A percentile compares a stretch with the other conserved stretches of the same genome.
These are phyloP conservation scores for Fusarium cicatricum DNA, from an alignment of 2,329 filamentous ascomycete species.

Conservation along the genomic window DNA sequence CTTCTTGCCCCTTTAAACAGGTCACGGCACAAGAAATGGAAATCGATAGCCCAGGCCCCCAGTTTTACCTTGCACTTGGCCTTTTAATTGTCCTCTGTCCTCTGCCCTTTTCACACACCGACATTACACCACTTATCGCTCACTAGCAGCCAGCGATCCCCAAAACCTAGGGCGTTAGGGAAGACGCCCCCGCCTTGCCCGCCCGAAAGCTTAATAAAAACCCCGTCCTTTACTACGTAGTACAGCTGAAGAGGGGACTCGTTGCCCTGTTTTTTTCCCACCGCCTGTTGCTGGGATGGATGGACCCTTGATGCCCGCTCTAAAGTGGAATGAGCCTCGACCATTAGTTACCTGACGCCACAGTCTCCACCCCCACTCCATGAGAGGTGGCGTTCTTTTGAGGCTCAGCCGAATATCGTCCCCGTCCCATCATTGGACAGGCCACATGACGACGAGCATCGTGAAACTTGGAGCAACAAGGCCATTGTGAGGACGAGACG, in stretches of 20 bases:
- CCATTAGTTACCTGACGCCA: slow-evolving; percentile 13
- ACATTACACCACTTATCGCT: slow-evolving; percentile 16
- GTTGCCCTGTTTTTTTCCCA: background rate
- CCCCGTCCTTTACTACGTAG: no score
- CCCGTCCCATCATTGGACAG: slow-evolving; percentile 25
- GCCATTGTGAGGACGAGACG: background rate
- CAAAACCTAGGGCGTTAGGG: background rate
- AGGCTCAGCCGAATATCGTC: slow-evolving; percentile 25
- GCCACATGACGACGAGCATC: slow-evolving; percentile 17
- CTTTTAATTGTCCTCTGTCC: slow-evolving; percentile 16
- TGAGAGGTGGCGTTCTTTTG: slow-evolving; percentile 25
- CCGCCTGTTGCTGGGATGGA: background rate
- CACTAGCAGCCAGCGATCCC: background rate
- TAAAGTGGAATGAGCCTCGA: background rate
- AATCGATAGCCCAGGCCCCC: no score
- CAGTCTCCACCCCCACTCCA: slow-evolving; percentile 4
- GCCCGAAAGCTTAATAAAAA: background rate
- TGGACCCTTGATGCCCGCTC: background rate
- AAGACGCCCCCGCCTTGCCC: background rate
- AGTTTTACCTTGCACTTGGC: background rate
- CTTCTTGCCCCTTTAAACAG: slow-evolving; percentile 11
- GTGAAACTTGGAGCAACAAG: background rate
- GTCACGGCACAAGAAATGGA: background rate
- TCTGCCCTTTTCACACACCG: slow-evolving; percentile 27
- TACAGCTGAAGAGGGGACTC: no score